Conservation (phyloP, 2,329 filamentous ascomycete species). For the Talaromyces pinophilus region DNA sequence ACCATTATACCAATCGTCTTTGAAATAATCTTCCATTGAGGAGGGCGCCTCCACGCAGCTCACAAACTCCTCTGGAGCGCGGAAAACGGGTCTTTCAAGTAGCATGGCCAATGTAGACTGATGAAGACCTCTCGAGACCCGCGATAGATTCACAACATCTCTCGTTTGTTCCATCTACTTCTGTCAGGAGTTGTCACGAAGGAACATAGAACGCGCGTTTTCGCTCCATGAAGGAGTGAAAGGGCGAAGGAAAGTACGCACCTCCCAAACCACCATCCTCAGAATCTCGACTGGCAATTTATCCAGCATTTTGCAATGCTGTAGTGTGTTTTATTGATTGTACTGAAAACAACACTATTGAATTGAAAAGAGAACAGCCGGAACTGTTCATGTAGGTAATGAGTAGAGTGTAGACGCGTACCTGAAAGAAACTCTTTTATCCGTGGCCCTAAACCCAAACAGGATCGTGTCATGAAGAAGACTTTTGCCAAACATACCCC, state of each 20-base stretch:
- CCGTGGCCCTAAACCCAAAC: neutral
- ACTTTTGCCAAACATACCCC: neutral
- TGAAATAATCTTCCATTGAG: neutral
- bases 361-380: too few species aligned
- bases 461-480: neutral
- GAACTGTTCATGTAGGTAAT: too few species aligned
- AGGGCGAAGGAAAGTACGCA: neutral
- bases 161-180: neutral
- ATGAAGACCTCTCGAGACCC: neutral
- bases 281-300: constrained; percentile 1
- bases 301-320: neutral
- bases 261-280: neutral
- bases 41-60: neutral
- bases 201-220: neutral
- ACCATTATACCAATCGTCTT: neutral
- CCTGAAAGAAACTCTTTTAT: neutral
- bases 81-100: neutral
- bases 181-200: neutral
- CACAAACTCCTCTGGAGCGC: neutral
- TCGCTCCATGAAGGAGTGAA: neutral
- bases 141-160: neutral
- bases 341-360: neutral
- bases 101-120: neutral
- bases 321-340: neutral
- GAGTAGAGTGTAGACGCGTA: neutral